Evolutionary conservation across 2,329 filamentous ascomycete species (phyloP).

Genomic region (Ophiostoma sp.): DNA sequence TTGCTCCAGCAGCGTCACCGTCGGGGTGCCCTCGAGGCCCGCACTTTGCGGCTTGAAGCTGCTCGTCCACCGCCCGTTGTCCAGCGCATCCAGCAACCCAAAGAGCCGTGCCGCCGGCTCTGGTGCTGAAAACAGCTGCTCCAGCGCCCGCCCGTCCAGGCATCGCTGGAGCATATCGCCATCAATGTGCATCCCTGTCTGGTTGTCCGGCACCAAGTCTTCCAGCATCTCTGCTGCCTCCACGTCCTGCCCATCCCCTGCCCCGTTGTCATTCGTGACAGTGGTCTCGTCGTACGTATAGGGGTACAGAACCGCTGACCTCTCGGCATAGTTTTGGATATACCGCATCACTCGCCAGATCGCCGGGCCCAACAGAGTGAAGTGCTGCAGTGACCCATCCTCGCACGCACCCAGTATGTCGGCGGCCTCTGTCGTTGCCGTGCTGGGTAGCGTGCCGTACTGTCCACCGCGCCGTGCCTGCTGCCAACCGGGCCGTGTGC

Average conservation of each 20-base stretch:
- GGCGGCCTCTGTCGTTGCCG: constrained; percentile 36
- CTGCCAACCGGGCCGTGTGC: constrained; percentile 50
- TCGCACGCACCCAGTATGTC: constrained; percentile 61
- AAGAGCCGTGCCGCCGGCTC: constrained; percentile 39
- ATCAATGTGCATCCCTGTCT: constrained; percentile 56
- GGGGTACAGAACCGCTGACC: constrained; percentile 45
- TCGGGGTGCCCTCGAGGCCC: too few species aligned
- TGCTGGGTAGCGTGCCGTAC: constrained; percentile 42
- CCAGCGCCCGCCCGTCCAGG: constrained; percentile 43
- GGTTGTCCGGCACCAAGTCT: constrained; percentile 33
- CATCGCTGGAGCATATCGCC: constrained; percentile 59
- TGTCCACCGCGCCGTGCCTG: constrained; percentile 33
- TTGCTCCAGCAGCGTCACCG: constrained; percentile 1
- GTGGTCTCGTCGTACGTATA: constrained; percentile 36
- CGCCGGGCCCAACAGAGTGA: constrained; percentile 57
- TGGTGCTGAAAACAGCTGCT: constrained; percentile 37
- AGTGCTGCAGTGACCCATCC: constrained; percentile 64
- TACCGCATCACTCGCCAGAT: constrained; percentile 66
- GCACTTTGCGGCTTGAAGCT: constrained; percentile 23
- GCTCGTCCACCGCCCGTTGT: constrained; percentile 40
- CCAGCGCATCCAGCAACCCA: constrained; percentile 46
- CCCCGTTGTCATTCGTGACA: not conserved
- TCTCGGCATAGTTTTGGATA: constrained; percentile 61
- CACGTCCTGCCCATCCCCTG: constrained; percentile 14
- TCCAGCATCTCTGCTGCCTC: constrained; percentile 33